Conservation (phyloP, 2,329 filamentous ascomycete genomes). For the Diaporthe citriasiana region DNA sequence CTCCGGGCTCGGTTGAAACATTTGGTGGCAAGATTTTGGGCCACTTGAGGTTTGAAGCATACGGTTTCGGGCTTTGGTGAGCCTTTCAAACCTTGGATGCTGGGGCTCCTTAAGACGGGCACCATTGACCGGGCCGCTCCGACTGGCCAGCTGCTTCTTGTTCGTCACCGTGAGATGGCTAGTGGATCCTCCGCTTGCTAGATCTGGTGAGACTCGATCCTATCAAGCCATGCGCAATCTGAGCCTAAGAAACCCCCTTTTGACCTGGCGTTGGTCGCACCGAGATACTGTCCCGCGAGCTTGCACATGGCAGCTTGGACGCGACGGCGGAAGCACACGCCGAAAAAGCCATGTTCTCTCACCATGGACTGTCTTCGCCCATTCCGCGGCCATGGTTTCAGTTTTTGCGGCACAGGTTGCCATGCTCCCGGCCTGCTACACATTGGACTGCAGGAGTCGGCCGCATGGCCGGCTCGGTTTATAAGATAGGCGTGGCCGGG, state of each 20-base stretch:
- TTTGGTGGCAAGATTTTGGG: constrained; percentile 10
- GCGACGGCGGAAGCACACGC: constrained; percentile 21
- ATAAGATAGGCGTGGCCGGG: constrained; percentile 32
- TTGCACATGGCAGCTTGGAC: constrained; percentile 6
- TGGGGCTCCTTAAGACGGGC: background rate
- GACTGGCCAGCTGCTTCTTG: constrained; percentile 33
- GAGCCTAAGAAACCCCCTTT: constrained; percentile 41
- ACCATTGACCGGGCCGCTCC: constrained; percentile 34
- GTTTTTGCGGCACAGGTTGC: constrained; percentile 33
- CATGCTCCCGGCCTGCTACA: constrained; percentile 34
- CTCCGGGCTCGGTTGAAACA: constrained; percentile 26
- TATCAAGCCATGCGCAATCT: constrained; percentile 40
- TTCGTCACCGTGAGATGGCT: background rate
- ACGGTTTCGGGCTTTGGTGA: constrained; percentile 14
- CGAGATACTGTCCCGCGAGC: constrained; percentile 40
- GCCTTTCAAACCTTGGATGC: constrained; percentile 1
- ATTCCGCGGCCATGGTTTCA: constrained; percentile 36
- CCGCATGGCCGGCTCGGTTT: constrained; percentile 20
- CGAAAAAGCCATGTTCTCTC: constrained; percentile 28
- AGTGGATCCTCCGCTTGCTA: constrained; percentile 32
- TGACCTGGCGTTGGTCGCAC: constrained; percentile 40
- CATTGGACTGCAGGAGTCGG: constrained; percentile 1
- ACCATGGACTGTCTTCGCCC: constrained; percentile 30
- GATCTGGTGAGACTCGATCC: constrained; percentile 42
- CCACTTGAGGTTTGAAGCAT: constrained; percentile 18